Evolutionary conservation across 1,284 basidiomycete genomes (phyloP).

Genomic region (Polyporus tsugae): DNA sequence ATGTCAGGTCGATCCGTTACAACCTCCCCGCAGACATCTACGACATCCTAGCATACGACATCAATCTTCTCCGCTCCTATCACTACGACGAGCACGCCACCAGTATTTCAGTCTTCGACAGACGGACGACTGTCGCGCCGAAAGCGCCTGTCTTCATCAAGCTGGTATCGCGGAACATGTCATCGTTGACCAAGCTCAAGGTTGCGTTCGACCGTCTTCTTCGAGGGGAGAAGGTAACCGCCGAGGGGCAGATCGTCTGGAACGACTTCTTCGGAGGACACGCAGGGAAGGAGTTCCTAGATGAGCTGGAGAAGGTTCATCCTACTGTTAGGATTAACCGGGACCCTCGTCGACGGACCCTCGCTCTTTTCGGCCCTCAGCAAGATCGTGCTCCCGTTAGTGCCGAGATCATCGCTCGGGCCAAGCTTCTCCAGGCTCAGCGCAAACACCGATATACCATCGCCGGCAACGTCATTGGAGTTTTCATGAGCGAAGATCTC

Average conservation of each 20-base stretch:
- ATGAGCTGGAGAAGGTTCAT: conserved; percentile 48
- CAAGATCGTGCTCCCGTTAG: conserved; percentile 49
- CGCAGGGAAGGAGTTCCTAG: conserved; percentile 54
- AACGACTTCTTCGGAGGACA: conserved; percentile 61
- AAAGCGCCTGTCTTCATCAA: conserved; percentile 46
- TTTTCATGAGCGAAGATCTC: conserved; percentile 54
- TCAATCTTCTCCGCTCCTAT: conserved; percentile 37
- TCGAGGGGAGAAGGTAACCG: conserved; percentile 61
- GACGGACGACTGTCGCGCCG: conserved; percentile 8
- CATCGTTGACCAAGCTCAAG: conserved; percentile 61
- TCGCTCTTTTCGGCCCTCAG: conserved; percentile 62
- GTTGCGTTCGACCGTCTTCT: conserved; percentile 64
- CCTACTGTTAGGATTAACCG: conserved; percentile 52
- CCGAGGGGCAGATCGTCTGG: conserved; percentile 64
- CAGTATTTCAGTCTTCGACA: conserved; percentile 35
- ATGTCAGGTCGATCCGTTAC: conserved; percentile 58
- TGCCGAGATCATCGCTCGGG: conserved; percentile 53
- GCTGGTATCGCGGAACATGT: conserved; percentile 54
- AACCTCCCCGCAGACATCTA: conserved; percentile 48
- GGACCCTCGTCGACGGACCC: conserved; percentile 48
- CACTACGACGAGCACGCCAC: conserved; percentile 33
- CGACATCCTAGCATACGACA: conserved; percentile 33
- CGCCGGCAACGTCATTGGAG: conserved; percentile 50
- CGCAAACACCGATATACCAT: conserved; percentile 54
- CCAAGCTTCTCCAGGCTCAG: conserved; percentile 50